Conservation (phyloP, 2,329 filamentous ascomycete genomes). For the Fusarium staphyleae region DNA sequence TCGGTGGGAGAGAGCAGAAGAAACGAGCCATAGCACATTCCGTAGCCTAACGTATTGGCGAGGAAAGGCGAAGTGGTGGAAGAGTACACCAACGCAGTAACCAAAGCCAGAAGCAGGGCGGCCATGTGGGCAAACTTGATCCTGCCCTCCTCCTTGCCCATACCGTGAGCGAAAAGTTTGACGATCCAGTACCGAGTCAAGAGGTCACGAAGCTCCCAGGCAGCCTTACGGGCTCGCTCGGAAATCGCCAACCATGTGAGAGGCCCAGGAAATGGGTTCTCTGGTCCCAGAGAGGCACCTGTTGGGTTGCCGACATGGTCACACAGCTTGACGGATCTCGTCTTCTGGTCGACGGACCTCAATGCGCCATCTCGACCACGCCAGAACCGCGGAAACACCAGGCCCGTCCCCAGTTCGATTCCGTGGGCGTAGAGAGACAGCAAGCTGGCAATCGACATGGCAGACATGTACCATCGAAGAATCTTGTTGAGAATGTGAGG, state of each 20-base stretch:
- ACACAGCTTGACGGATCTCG: slow-evolving; percentile 49
- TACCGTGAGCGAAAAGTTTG: slow-evolving; percentile 59
- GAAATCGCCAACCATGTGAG: slow-evolving; percentile 47
- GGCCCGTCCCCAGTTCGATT: slow-evolving; percentile 67
- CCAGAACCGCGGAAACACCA: slow-evolving; percentile 79
- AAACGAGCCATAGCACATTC: slow-evolving; percentile 83
- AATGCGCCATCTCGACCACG: slow-evolving; percentile 52
- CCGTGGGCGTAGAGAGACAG: slow-evolving; percentile 76
- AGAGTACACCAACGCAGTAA: slow-evolving; percentile 69
- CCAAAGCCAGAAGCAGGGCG: slow-evolving; percentile 61
- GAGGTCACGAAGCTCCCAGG: slow-evolving; percentile 60
- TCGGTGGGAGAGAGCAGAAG: slow-evolving; percentile 89
- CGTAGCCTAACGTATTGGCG: slow-evolving; percentile 86
- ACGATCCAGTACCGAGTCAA: slow-evolving; percentile 61
- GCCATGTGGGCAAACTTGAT: slow-evolving; percentile 65
- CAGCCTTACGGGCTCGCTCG: slow-evolving; percentile 31
- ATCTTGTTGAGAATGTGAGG: slow-evolving; percentile 82
- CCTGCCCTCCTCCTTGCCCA: slow-evolving; percentile 55
- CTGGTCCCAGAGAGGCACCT: slow-evolving; percentile 33
- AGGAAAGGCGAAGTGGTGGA: slow-evolving; percentile 66
- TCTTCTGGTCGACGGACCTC: slow-evolving; percentile 54
- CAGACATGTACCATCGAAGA: slow-evolving; percentile 82
- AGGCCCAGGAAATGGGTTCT: slow-evolving; percentile 44
- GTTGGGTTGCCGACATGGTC: slow-evolving; percentile 45
- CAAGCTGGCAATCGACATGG: slow-evolving; percentile 79